Evolutionary conservation across 208 protist genomes (phyloP).

Genomic region (Borovskyia barvae): DNA sequence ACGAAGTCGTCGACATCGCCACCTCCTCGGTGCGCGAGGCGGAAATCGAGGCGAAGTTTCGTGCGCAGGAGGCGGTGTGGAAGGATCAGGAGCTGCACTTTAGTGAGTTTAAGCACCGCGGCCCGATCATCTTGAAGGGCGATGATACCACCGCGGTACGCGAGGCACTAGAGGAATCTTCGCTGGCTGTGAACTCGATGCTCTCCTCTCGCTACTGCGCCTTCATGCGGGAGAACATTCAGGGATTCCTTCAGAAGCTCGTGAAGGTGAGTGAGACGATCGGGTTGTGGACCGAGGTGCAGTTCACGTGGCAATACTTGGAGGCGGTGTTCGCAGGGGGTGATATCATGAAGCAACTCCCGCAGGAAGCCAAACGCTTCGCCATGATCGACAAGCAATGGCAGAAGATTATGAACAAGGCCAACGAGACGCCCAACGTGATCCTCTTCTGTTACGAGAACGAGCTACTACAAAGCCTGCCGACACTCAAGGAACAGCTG

Average conservation of each 20-base stretch:
- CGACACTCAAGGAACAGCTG: conserved; percentile 94
- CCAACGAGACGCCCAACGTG: conserved; percentile 93
- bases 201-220: conserved; percentile 92
- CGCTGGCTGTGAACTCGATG: conserved; percentile 93
- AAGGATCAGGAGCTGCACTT: conserved; percentile 94
- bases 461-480: conserved; percentile 93
- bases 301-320: conserved; percentile 96
- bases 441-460: conserved; percentile 96
- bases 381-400: conserved; percentile 96
- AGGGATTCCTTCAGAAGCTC: conserved; percentile 91
- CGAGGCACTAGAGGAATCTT: conserved; percentile 94
- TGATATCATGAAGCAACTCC: conserved; percentile 97
- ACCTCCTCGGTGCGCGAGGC: conserved; percentile 94
- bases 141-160: conserved; percentile 88
- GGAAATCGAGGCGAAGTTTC: conserved; percentile 95
- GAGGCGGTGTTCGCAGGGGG: conserved; percentile 96
- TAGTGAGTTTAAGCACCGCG: conserved; percentile 93
- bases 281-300: conserved; percentile 92
- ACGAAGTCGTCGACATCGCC: conserved; percentile 96
- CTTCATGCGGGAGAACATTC: conserved; percentile 92
- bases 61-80: conserved; percentile 89
- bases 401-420: conserved; percentile 97
- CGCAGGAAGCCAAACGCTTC: conserved; percentile 96
- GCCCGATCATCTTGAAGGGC: conserved; percentile 92
- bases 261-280: conserved; percentile 92